Evolutionary conservation across 352 stramenopile genomes (phyloP).

Genomic region (Phytopythium chamaehyphon): DNA sequence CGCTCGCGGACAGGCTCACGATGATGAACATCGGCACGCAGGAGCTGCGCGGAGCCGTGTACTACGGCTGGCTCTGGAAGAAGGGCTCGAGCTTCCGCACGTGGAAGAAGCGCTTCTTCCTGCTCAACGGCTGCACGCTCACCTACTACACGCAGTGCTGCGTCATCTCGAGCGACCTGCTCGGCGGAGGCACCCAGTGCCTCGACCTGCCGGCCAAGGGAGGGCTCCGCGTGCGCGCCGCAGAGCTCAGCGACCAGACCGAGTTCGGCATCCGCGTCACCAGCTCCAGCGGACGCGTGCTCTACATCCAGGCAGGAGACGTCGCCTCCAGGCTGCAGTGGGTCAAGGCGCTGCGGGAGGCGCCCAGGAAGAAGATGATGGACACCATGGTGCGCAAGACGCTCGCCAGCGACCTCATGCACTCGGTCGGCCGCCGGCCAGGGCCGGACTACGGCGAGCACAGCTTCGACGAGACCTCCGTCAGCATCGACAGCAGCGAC

Average conservation of each 20-base stretch:
- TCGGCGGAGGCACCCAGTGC: conserved; percentile 46
- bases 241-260: conserved; percentile 39
- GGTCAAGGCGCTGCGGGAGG: conserved; percentile 50
- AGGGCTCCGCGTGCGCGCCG: conserved; percentile 45
- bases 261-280: conserved; percentile 54
- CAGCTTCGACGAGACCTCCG: conserved; percentile 17
- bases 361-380: conserved; percentile 24
- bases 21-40: conserved; percentile 65
- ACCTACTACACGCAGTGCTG: conserved; percentile 74
- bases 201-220: conserved; percentile 55
- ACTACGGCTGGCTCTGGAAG: conserved; percentile 80
- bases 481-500: conserved; percentile 47
- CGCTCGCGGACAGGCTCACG: conserved; percentile 49
- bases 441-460: neutral
- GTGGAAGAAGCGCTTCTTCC: conserved; percentile 79
- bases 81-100: conserved; percentile 69
- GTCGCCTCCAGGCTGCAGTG: conserved; percentile 38
- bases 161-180: conserved; percentile 50
- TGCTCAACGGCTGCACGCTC: conserved; percentile 56
- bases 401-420: conserved; percentile 36
- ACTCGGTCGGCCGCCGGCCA: conserved; percentile 4
- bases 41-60: conserved; percentile 48
- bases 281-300: conserved; percentile 53
- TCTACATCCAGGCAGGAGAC: conserved; percentile 59
- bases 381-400: conserved; percentile 30